phyloP scores from a whole-genome alignment of 2,329 filamentous ascomycete species.

The Rutstroemia sp. region DNA sequence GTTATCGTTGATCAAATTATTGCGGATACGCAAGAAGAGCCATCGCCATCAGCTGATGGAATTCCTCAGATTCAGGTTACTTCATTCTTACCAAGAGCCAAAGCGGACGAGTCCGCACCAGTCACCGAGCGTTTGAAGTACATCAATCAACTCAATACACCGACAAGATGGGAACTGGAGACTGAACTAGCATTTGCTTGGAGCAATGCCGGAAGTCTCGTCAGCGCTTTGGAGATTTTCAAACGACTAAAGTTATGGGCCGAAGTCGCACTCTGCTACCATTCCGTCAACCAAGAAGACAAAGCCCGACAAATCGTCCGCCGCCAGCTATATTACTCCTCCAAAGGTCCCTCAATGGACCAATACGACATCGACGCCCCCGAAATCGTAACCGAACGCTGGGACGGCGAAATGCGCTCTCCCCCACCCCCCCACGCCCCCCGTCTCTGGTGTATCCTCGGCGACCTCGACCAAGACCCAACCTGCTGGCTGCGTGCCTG shows the following conservation, averaged over 20 bases:
- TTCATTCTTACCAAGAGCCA: conserved; percentile 73
- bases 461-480: conserved; percentile 73
- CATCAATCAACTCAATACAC: conserved; percentile 75
- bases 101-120: conserved; percentile 69
- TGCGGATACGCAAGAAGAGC: conserved; percentile 57
- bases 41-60: conserved; percentile 26
- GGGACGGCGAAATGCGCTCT: conserved; percentile 55
- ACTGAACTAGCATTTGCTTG: conserved; percentile 89
- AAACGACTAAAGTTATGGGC: conserved; percentile 90
- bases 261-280: conserved; percentile 76
- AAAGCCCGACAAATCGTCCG: conserved; percentile 73
- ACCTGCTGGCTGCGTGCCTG: conserved; percentile 78
- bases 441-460: conserved; percentile 85
- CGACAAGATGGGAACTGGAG: conserved; percentile 89
- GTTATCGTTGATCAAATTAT: conserved; percentile 93
- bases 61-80: conserved; percentile 46
- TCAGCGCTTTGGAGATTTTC: conserved; percentile 92
- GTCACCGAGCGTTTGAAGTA: conserved; percentile 72
- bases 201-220: conserved; percentile 78
- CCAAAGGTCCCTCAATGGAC: conserved; percentile 33
- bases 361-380: conserved; percentile 41
- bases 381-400: conserved; percentile 47
- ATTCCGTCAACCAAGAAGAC: conserved; percentile 56
- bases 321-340: conserved; percentile 69
- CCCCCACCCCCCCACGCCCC: conserved; percentile 77